A percentile compares a stretch with the other conserved stretches of the same genome.
phyloP scores from a whole-genome alignment of 2,329 filamentous ascomycete species.

The Fusarium praegraminearum region DNA sequence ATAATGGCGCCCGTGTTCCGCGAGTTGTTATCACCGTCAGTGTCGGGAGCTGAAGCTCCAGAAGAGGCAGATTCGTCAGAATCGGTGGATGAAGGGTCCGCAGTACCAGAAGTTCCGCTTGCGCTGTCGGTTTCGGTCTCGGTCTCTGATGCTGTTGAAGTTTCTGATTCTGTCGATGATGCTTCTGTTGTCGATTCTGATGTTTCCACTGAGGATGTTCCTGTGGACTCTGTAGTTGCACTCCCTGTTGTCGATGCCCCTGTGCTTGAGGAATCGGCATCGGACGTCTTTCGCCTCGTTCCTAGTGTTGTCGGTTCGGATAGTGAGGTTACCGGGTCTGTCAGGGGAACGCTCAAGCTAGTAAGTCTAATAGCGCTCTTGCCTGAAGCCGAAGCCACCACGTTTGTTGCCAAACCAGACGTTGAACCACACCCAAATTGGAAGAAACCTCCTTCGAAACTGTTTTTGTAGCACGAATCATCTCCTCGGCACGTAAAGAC shows the following conservation, averaged over 20 bases:
- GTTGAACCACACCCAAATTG: constrained; percentile 68
- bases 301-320: constrained; percentile 58
- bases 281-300: constrained; percentile 35
- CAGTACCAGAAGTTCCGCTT: constrained; percentile 36
- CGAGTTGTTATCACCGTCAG: constrained; percentile 46
- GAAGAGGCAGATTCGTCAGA: constrained; percentile 39
- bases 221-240: constrained; percentile 23
- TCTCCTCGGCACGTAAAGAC: constrained; percentile 66
- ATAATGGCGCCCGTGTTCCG: constrained; percentile 63
- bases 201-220: constrained; percentile 21
- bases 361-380: constrained; percentile 51
- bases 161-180: constrained; percentile 30
- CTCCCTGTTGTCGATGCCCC: constrained; percentile 18
- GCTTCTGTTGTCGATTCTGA: constrained; percentile 21
- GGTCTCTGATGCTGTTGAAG: constrained; percentile 24
- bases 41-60: constrained; percentile 47
- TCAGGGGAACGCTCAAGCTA: constrained; percentile 57
- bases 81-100: constrained; percentile 35
- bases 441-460: constrained; percentile 66
- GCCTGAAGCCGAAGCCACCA: constrained; percentile 61
- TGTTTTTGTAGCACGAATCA: constrained; percentile 67
- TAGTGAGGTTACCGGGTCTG: constrained; percentile 54
- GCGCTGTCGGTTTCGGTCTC: constrained; percentile 28
- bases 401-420: constrained; percentile 61
- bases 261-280: constrained; percentile 19